These are phyloP conservation scores for Xylariaceae sp. DNA, from an alignment of 2,329 filamentous ascomycete genomes.

Conservation along the genomic window DNA sequence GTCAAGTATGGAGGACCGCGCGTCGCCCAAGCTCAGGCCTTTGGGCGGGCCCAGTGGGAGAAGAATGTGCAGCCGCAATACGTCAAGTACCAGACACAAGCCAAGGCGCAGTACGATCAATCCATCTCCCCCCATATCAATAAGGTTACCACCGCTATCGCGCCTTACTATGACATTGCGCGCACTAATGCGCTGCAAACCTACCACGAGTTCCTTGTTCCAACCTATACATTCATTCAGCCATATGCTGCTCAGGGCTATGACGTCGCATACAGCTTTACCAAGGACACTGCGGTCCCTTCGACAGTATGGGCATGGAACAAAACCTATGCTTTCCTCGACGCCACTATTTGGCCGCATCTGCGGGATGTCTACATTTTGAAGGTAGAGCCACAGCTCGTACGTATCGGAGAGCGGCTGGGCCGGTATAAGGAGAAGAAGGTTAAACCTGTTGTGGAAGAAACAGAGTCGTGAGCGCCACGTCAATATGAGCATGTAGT, in stretches of 20 bases:
- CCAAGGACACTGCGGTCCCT: constrained; percentile 73
- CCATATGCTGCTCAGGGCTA: constrained; percentile 78
- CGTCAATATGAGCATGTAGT: not conserved
- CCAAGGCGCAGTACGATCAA: constrained; percentile 70
- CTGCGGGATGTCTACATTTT: constrained; percentile 81
- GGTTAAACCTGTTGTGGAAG: constrained; percentile 44
- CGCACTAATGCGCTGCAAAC: constrained; percentile 68
- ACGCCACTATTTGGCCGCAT: constrained; percentile 80
- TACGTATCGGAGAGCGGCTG: constrained; percentile 88
- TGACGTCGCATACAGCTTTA: constrained; percentile 67
- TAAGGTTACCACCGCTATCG: constrained; percentile 60
- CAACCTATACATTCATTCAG: constrained; percentile 73
- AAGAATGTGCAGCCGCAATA: constrained; percentile 78
- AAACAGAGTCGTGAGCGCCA: constrained; percentile 40
- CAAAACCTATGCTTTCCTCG: constrained; percentile 71
- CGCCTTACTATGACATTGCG: constrained; percentile 75
- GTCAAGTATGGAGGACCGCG: constrained; percentile 78
- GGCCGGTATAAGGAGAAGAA: constrained; percentile 70
- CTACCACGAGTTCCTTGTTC: constrained; percentile 75
- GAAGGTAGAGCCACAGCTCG: constrained; percentile 93
- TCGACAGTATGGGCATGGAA: constrained; percentile 74
- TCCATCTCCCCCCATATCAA: constrained; percentile 76
- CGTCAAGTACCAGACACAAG: constrained; percentile 65
- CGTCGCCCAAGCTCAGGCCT: constrained; percentile 69
- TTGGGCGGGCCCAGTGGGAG: constrained; percentile 76